Evolutionary conservation across 176 grass and related monocot genomes (phyloP), one percentile per base, ranked within the genome.

Genomic region (Oryza punctata): DNA sequence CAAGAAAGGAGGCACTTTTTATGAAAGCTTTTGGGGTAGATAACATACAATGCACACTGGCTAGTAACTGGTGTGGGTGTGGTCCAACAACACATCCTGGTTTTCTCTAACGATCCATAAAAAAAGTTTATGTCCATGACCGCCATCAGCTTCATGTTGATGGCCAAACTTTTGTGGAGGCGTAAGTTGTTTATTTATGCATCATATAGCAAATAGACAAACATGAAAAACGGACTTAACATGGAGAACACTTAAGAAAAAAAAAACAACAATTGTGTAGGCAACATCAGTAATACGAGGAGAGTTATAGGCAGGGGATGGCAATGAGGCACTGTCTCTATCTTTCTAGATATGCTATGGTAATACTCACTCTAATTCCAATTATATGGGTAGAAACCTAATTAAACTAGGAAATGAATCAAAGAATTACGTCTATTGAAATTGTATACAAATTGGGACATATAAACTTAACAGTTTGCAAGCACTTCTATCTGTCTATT

Each of bases 1-100:
- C 67, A 88, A 88, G 73, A 83, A 83, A 88, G 32, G 16, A 65
- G 23, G 13, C 40, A 29, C 68, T 61, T 86, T 83, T 83, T 65
- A 6, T 72, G 7, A 52, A 5, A 85, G 50, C 45, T 87, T 87
- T 68, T 28, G 61, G 57, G 52, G 70, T 35, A 65, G 86, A 72
- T 82, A 54, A 88, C 67, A 82, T 82, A 77, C 79, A 82, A 19
- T 77, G 79, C 65, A 47, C 38, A 32, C 47, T 69, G 5, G 24
- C 32, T 69, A 19, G 38, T 19, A 67, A 46, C 13, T 5, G 15
- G 72, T 73, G 44, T 47, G 14, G 61, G 68, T 79, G 68, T 79
- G 75, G 67, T 49, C 67, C 84, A 71, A 37, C 50, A 13, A 68
- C 74, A 71, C 83, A 16, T 83, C 70, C 60, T 10, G 26, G 77